Conservation (phyloP, 2,329 filamentous ascomycete genomes). For the Clarireedia sp. region DNA sequence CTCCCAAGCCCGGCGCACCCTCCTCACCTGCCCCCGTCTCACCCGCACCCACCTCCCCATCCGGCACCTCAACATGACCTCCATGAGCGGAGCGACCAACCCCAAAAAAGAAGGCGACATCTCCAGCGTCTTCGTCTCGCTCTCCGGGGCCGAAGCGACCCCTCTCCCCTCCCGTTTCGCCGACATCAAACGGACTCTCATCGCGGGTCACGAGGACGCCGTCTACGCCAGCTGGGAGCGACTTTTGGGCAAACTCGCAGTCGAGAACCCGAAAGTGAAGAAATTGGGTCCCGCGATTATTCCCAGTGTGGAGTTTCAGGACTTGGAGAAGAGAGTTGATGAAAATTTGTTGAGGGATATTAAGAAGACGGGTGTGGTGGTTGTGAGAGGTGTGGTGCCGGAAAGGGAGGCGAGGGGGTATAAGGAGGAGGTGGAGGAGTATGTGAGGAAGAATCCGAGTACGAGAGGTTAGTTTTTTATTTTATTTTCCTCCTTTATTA, state of each 20-base stretch:
- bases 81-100: not conserved
- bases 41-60: not conserved
- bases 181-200: conserved; percentile 43
- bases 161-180: conserved; percentile 48
- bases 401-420: conserved; percentile 54
- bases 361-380: conserved; percentile 31
- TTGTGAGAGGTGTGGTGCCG: conserved; percentile 58
- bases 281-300: conserved; percentile 39
- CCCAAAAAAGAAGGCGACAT: conserved; percentile 45
- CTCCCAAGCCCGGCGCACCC: not conserved
- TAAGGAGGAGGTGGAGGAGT: conserved; percentile 57
- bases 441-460: conserved; percentile 54
- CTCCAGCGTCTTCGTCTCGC: conserved; percentile 51
- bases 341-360: not conserved
- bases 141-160: conserved; percentile 37
- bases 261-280: conserved; percentile 41
- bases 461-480: conserved; percentile 37
- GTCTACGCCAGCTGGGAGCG: conserved; percentile 41
- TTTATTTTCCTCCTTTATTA: not conserved
- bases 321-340: not conserved
- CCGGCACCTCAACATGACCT: not conserved
- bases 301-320: conserved; percentile 28
- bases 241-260: conserved; percentile 37
- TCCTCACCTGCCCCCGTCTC: not conserved
- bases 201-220: conserved; percentile 40